These are phyloP conservation scores for Actinomucor elegans DNA, from an alignment of 371 early-diverging fungal species.

Conservation along the genomic window DNA sequence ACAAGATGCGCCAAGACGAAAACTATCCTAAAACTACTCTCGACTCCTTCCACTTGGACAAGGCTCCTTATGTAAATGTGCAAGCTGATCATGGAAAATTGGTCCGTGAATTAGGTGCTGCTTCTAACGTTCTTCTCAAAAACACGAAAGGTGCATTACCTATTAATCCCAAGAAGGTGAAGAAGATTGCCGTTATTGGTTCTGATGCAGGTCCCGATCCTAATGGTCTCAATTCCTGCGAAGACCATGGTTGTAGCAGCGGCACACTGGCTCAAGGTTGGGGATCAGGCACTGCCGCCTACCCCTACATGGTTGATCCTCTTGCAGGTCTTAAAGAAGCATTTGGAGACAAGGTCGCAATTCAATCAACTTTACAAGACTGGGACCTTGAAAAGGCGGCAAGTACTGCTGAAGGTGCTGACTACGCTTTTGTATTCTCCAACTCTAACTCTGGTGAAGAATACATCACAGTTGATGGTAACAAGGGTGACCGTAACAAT, in stretches of 20 bases:
- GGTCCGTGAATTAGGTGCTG: conserved; percentile 49
- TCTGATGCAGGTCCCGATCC: no score
- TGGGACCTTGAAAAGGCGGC: conserved; percentile 36
- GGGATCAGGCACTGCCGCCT: conserved; percentile 65
- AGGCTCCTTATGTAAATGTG: conserved; percentile 35
- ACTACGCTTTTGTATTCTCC: conserved; percentile 60
- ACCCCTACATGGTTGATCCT: conserved; percentile 56
- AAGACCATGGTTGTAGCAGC: conserved; percentile 26
- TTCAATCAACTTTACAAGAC: conserved; percentile 35
- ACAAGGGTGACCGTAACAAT: conserved; percentile 58
- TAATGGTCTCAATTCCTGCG: conserved; percentile 26
- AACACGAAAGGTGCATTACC: conserved; percentile 43
- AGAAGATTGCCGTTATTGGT: conserved; percentile 50
- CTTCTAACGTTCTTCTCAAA: conserved; percentile 49
- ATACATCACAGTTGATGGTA: conserved; percentile 35
- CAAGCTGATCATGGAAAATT: conserved; percentile 37
- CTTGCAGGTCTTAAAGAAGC: conserved; percentile 39
- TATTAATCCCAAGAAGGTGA: conserved; percentile 19
- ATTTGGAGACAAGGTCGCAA: conserved; percentile 29
- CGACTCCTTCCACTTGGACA: conserved; percentile 20
- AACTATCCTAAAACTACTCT: conserved; percentile 43
- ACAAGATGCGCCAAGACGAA: conserved; percentile 42
- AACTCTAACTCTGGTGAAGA: conserved; percentile 62
- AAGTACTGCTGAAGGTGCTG: conserved; percentile 37
- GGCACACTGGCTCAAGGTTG: conserved; percentile 66